Evolutionary conservation across 1,284 basidiomycete genomes (phyloP).

Genomic region (Puccinia novopanici): DNA sequence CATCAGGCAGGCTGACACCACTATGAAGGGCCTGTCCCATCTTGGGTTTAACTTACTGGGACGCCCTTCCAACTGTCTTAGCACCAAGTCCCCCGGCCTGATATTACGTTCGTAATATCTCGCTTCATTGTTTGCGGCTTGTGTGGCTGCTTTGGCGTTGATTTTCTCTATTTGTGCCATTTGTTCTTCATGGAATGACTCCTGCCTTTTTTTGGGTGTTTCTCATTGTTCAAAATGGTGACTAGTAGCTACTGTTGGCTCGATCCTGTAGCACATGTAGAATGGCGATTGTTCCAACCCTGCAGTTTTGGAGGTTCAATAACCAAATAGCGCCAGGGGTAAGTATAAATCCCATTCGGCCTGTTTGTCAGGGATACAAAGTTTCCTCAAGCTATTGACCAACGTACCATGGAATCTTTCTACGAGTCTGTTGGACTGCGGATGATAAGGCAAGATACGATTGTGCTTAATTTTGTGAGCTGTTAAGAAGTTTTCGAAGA

Average conservation of each 20-base stretch:
- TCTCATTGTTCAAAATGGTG: too few relatives aligned
- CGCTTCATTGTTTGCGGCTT: too few relatives aligned
- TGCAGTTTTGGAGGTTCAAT: background rate
- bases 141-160: too few relatives aligned
- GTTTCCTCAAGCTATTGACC: background rate
- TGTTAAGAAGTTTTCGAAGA: background rate
- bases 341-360: background rate
- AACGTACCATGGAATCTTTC: conserved; percentile 7
- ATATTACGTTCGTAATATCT: too few relatives aligned
- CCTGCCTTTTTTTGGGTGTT: too few relatives aligned
- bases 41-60: too few relatives aligned
- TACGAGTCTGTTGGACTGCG: conserved; percentile 7
- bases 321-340: background rate
- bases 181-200: too few relatives aligned
- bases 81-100: too few relatives aligned
- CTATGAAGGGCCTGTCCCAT: too few relatives aligned
- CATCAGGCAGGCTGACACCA: too few relatives aligned
- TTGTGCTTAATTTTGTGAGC: background rate
- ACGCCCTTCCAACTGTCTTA: too few relatives aligned
- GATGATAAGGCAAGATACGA: background rate
- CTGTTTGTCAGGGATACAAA: conserved; percentile 3
- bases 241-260: background rate
- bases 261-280: background rate
- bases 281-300: background rate
- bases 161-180: too few relatives aligned